Evolutionary conservation across 179 eudicot species (phyloP), one percentile per base, ranked within the genome.

Genomic region (Spergularia azorica): DNA sequence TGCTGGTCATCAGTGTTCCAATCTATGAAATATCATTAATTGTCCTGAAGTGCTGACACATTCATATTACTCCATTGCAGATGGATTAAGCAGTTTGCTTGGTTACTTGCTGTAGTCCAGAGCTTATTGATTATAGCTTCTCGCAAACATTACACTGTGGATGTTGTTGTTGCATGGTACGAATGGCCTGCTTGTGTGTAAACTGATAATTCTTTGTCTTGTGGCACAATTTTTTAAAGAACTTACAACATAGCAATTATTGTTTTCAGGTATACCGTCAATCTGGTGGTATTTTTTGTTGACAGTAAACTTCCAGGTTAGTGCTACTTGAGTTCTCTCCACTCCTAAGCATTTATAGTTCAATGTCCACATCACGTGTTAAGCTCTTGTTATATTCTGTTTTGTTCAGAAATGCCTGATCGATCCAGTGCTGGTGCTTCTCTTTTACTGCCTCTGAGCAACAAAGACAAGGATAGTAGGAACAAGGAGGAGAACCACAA

Each of bases 141-240:
- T 17, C 97, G 97, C 63, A 95, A 95, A 77, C 98, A 95, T 85
- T 95, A 95, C 84, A 90, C 97, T 0, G 98, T 95, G 76, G 98
- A 95, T 70, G 89, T 95, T 39, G 87, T 93, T 17, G 97, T 94
- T 59, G 98, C 98, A 60, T 94, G 98, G 98, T 93, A 83, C 55
- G 78, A 58, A 36, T 46, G 15, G 52, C 16, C 8, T 67, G 39
- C 21, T 76, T 38, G 43, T 2, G 21, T 21, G 7, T 70, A 76
- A 38, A 10, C 46, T 43, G 54, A 13, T 12, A 20, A 15, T 11
- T 21, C n/a, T 4, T 51, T 39, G 2, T 69, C 38, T 21, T 12
- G 5, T 20, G 41, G 59, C 18, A 20, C 18, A 21, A 26, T 50
- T 69, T 69, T 3, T 38, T 3, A 14, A 20, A 5, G 21, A 50